A percentile compares a stretch with the other conserved stretches of the same genome.
phyloP scores from a whole-genome alignment of 2,329 filamentous ascomycete genomes.

The Gremmenia infestans region DNA sequence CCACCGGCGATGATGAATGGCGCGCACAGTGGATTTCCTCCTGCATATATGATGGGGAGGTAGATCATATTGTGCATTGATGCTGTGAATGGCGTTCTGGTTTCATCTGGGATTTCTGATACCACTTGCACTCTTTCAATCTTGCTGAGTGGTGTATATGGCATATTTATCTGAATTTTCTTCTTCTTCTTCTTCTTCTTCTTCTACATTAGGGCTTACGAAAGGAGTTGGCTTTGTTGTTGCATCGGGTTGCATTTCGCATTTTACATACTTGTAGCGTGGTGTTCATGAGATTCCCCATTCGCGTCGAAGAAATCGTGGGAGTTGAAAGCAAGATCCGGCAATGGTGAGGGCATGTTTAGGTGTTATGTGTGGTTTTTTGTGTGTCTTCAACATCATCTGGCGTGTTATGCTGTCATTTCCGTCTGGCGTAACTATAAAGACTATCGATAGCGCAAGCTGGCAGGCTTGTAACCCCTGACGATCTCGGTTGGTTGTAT shows the following conservation, averaged over 20 bases:
- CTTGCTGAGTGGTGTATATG: conserved; percentile 9
- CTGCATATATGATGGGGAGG: conserved; percentile 34
- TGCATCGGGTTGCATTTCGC: conserved; percentile 28
- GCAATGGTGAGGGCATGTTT: conserved; percentile 26
- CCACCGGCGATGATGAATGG: conserved; percentile 27
- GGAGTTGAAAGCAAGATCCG: conserved; percentile 29
- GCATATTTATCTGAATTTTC: conserved; percentile 15
- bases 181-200: conserved; percentile 12
- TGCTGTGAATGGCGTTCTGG: conserved; percentile 17
- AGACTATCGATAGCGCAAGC: conserved; percentile 26
- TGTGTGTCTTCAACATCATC: conserved; percentile 14
- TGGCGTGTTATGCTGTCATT: conserved; percentile 25
- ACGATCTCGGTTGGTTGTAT: conserved; percentile 21
- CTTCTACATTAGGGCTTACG: conserved; percentile 20
- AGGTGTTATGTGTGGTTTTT: conserved; percentile 23
- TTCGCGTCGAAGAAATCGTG: conserved; percentile 28
- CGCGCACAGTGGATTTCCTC: conserved; percentile 28
- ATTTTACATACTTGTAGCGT: conserved; percentile 30
- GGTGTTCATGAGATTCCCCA: conserved; percentile 33
- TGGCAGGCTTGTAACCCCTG: conserved; percentile 25
- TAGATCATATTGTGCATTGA: conserved; percentile 21
- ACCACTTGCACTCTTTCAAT: conserved; percentile 15
- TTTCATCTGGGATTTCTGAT: conserved; percentile 11
- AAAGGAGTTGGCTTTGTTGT: conserved; percentile 24
- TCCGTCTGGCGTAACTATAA: conserved; percentile 24